A percentile compares a stretch with the other conserved stretches of the same genome.
phyloP scores from a whole-genome alignment of 106 monocot species.

The Gastrodia elata region DNA sequence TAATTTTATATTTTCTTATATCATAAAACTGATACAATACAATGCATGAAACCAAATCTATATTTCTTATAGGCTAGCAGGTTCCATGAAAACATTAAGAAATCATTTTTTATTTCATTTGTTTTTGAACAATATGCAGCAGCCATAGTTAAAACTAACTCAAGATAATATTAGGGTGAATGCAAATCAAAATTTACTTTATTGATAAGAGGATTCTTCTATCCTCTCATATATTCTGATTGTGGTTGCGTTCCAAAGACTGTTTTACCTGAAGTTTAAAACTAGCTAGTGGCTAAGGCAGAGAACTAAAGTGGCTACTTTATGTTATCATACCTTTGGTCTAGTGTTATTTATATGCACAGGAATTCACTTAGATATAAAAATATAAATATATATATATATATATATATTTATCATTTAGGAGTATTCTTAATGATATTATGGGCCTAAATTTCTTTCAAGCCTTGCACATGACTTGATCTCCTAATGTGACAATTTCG shows the following conservation, averaged over 20 bases:
- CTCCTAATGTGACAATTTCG: too few relatives aligned
- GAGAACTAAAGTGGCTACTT: not conserved
- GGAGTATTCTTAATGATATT: too few relatives aligned
- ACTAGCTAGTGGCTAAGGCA: not conserved
- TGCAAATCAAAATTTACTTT: not conserved
- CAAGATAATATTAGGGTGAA: not conserved
- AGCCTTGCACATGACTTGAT: too few relatives aligned
- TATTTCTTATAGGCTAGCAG: constrained; percentile 3
- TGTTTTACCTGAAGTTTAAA: not conserved
- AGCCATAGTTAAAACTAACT: not conserved
- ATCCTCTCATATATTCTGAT: constrained; percentile 9
- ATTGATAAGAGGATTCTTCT: constrained; percentile 8
- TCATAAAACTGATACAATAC: not conserved
- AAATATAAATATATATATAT: too few relatives aligned
- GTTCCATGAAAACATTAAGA: constrained; percentile 10
- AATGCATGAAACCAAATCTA: not conserved
- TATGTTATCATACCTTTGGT: constrained; percentile 5
- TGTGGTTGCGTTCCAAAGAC: constrained; percentile 7
- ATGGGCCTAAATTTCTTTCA: too few relatives aligned
- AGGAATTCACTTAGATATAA: constrained; percentile 7
- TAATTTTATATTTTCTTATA: too few relatives aligned
- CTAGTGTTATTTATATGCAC: constrained; percentile 11
- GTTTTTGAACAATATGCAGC: not conserved
- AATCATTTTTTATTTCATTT: constrained; percentile 5
- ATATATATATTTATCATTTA: too few relatives aligned